Conservation (phyloP, 164 flowering plant species). For the Nelumbo lutea region DNA sequence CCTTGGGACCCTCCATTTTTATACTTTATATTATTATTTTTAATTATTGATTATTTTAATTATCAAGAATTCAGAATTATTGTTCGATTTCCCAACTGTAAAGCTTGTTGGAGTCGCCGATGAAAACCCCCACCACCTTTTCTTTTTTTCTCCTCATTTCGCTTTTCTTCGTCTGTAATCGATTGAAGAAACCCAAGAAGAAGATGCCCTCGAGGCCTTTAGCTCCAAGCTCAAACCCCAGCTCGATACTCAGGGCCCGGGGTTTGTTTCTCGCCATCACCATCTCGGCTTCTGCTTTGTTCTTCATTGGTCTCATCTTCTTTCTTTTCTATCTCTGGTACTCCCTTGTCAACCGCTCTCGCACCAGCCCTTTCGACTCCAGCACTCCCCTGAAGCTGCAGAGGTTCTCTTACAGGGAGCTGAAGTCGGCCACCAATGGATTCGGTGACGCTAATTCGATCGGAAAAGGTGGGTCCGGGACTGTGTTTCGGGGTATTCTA, state of each 20-base stretch:
- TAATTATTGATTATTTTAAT: no score
- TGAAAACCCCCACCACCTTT: no score
- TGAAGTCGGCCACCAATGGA: constrained; percentile 57
- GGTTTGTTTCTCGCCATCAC: constrained; percentile 46
- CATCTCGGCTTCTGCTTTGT: constrained; percentile 44
- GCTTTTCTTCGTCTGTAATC: no score
- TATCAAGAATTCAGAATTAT: no score
- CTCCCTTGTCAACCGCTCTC: constrained; percentile 44
- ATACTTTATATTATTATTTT: no score
- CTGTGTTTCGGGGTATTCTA: constrained; percentile 68
- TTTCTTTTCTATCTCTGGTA: constrained; percentile 41
- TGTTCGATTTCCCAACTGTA: no score
- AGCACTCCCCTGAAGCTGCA: constrained; percentile 49
- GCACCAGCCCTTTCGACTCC: constrained; percentile 72
- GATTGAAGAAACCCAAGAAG: background rate
- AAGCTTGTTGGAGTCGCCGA: no score
- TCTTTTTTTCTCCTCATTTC: no score
- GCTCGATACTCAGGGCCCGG: constrained; percentile 25
- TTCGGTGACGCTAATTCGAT: constrained; percentile 50
- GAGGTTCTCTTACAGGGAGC: constrained; percentile 69
- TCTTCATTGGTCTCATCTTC: constrained; percentile 44
- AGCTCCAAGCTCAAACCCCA: constrained; percentile 15
- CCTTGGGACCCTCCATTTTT: no score
- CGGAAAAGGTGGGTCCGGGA: constrained; percentile 87
- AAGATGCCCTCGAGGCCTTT: constrained; percentile 69